A percentile compares a stretch with the other conserved stretches of the same genome.
Evolutionary conservation across 1,139 yeast species (phyloP).

Genomic region (Blastobotrys persicus): DNA sequence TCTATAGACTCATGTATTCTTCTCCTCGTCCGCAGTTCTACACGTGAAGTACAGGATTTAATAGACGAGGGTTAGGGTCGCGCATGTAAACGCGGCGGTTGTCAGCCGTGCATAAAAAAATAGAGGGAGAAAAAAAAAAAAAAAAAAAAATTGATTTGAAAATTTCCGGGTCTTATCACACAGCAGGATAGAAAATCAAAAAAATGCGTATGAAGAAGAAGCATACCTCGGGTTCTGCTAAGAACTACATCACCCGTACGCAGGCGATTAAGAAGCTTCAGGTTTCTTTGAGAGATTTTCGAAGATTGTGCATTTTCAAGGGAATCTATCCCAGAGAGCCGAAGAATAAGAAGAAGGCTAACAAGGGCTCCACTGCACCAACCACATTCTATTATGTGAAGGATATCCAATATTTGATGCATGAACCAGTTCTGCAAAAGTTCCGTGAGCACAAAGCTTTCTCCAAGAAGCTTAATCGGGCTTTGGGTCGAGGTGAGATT

Average conservation of each 20-base stretch:
- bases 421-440: conserved; percentile 89
- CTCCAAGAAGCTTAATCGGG: conserved; percentile 84
- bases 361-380: conserved; percentile 95
- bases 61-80: neutral
- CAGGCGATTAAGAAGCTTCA: conserved; percentile 93
- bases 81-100: neutral
- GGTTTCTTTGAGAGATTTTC: conserved; percentile 95
- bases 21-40: no score
- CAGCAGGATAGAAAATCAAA: neutral
- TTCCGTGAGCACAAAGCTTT: conserved; percentile 96
- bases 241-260: conserved; percentile 88
- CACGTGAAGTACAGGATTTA: no score
- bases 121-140: neutral
- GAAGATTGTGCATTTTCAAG: conserved; percentile 94
- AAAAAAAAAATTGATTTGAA: neutral
- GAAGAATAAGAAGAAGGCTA: conserved; percentile 92
- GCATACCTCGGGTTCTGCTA: conserved; percentile 86
- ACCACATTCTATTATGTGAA: conserved; percentile 91
- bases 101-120: neutral
- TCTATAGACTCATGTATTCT: no score
- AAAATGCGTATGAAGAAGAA: conserved; percentile 56
- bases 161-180: neutral
- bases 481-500: conserved; percentile 89
- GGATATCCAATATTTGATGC: conserved; percentile 91
- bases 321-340: conserved; percentile 94